These are phyloP conservation scores for Luvunga scandens DNA, from an alignment of 345 rosid species.

Conservation along the genomic window DNA sequence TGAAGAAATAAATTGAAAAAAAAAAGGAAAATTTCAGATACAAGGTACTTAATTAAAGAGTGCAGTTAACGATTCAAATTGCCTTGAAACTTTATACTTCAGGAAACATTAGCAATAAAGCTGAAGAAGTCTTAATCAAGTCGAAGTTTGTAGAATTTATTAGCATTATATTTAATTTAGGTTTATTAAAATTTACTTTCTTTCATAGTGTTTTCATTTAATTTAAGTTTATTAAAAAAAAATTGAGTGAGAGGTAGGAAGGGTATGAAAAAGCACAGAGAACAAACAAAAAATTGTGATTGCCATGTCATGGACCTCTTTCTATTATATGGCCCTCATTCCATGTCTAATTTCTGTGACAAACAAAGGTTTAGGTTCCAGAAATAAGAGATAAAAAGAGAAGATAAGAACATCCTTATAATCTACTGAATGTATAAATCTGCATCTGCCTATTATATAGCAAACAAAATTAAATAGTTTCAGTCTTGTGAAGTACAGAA, in stretches of 20 bases:
- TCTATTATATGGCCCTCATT: not conserved
- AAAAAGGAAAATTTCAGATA: too few species aligned
- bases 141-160: too few species aligned
- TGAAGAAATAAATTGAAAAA: too few species aligned
- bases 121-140: too few species aligned
- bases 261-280: not conserved
- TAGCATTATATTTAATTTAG: too few species aligned
- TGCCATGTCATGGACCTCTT: not conserved
- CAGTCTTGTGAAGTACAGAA: not conserved
- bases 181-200: too few species aligned
- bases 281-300: not conserved
- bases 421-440: not conserved
- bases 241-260: not conserved
- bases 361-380: not conserved
- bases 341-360: not conserved
- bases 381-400: not conserved
- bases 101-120: too few species aligned
- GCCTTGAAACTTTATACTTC: too few species aligned
- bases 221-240: not conserved
- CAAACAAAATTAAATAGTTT: not conserved
- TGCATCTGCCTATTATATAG: not conserved
- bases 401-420: not conserved
- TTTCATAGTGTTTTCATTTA: too few species aligned
- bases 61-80: too few species aligned
- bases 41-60: too few species aligned